Conservation (phyloP, 2,329 filamentous ascomycete genomes). For the Emericellopsis atlantica region DNA sequence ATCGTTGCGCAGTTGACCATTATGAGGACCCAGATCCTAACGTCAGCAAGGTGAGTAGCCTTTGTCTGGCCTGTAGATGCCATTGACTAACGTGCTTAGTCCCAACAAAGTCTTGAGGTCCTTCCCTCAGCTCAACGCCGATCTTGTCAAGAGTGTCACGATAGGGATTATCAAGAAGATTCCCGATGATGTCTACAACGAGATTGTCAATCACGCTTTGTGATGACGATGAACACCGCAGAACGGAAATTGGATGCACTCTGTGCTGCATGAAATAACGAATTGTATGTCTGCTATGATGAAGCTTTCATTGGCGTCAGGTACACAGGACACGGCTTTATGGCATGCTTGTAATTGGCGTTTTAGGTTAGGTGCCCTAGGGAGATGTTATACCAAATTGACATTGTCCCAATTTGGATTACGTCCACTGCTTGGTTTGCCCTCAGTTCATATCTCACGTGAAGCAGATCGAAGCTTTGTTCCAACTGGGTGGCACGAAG, state of each 20-base stretch:
- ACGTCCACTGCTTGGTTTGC: no score
- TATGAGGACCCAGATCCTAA: constrained; percentile 72
- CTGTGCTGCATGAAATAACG: not conserved
- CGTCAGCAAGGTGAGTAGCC: constrained; percentile 60
- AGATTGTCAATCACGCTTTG: constrained; percentile 79
- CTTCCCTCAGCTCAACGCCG: constrained; percentile 72
- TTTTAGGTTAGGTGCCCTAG: no score
- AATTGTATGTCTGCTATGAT: not conserved
- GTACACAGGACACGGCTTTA: no score
- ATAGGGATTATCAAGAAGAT: constrained; percentile 83
- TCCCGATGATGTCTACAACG: constrained; percentile 77
- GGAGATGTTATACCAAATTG: no score
- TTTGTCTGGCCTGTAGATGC: not conserved
- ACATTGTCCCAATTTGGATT: no score
- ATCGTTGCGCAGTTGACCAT: constrained; percentile 91
- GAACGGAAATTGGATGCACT: not conserved
- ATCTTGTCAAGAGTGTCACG: constrained; percentile 73
- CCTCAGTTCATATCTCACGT: no score
- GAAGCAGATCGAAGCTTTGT: no score
- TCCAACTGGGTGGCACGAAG: no score
- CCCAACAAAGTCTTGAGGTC: constrained; percentile 87
- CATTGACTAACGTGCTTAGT: constrained; percentile 30
- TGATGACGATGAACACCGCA: constrained; percentile 16
- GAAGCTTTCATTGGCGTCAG: no score
- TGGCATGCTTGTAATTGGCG: no score